These are phyloP conservation scores for Russula vinacea DNA, from an alignment of 768 basidiomycete species.

Conservation along the genomic window DNA sequence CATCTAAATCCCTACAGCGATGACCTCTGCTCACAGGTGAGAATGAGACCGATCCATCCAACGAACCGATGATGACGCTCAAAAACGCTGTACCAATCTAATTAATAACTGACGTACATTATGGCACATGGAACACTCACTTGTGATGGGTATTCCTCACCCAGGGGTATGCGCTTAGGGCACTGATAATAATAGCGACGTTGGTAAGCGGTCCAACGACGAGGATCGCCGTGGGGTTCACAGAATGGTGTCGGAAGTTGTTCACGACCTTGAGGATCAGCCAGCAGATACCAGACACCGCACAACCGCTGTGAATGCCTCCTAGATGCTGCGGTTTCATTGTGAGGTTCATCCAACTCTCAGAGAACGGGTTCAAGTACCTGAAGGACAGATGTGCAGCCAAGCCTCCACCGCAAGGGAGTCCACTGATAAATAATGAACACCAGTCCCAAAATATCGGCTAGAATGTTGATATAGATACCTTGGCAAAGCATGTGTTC, in stretches of 20 bases:
- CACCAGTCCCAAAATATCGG: slow-evolving; percentile 5
- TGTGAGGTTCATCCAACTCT: not conserved
- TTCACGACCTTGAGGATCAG: slow-evolving; percentile 39
- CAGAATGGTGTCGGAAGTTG: slow-evolving; percentile 39
- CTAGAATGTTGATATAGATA: slow-evolving; percentile 31
- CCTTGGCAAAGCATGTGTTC: slow-evolving; percentile 77
- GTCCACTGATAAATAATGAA: slow-evolving; percentile 51
- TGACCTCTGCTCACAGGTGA: slow-evolving; percentile 24
- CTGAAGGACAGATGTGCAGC: slow-evolving; percentile 70
- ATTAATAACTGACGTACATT: slow-evolving; percentile 22
- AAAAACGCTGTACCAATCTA: slow-evolving; percentile 38
- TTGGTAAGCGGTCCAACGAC: slow-evolving; percentile 42
- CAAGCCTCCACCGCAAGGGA: slow-evolving; percentile 66
- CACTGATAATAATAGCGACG: slow-evolving; percentile 39
- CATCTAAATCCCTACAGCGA: not conserved
- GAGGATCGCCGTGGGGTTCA: slow-evolving; percentile 40
- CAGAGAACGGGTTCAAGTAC: slow-evolving; percentile 35
- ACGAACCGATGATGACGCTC: slow-evolving; percentile 46
- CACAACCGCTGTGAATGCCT: slow-evolving; percentile 47
- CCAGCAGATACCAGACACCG: slow-evolving; percentile 40
- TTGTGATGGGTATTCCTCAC: slow-evolving; percentile 45
- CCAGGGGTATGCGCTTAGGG: slow-evolving; percentile 44
- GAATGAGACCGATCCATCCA: slow-evolving; percentile 41
- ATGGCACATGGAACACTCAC: slow-evolving; percentile 32
- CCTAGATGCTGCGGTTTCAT: slow-evolving; percentile 39